Evolutionary conservation across 164 flowering plant genomes (phyloP).

Genomic region (Kingdonia uniflora): DNA sequence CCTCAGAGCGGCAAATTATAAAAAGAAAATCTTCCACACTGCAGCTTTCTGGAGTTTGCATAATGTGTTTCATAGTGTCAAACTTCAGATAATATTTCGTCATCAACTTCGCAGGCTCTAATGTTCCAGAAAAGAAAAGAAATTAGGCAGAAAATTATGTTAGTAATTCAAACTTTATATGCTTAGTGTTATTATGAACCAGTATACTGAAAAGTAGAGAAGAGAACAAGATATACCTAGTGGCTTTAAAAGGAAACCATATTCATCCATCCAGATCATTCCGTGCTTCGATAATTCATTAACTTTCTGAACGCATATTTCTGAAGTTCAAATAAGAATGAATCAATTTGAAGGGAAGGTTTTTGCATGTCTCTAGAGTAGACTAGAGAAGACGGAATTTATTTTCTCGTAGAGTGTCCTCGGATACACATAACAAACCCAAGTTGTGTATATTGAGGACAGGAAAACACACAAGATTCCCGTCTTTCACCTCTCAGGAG

Average conservation of each 20-base stretch:
- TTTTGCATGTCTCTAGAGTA: too few relatives aligned
- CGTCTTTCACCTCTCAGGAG: too few relatives aligned
- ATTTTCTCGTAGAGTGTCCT: too few relatives aligned
- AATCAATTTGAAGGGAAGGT: conserved; percentile 5
- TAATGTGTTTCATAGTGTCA: conserved; percentile 81
- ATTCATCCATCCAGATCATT: conserved; percentile 91
- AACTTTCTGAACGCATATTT: conserved; percentile 74
- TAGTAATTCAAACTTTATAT: too few relatives aligned
- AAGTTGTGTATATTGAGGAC: too few relatives aligned
- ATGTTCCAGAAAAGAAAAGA: conserved; percentile 11
- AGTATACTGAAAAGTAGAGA: not conserved
- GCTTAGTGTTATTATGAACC: not conserved
- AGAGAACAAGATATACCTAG: conserved; percentile 37
- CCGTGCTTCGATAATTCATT: conserved; percentile 68
- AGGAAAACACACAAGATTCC: too few relatives aligned
- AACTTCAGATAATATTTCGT: conserved; percentile 93
- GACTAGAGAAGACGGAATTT: too few relatives aligned
- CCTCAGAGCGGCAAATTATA: conserved; percentile 69
- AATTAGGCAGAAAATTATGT: not conserved
- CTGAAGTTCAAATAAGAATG: conserved; percentile 25
- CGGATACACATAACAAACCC: too few relatives aligned
- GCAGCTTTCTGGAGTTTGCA: conserved; percentile 59
- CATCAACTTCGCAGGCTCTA: conserved; percentile 96
- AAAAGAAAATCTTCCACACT: conserved; percentile 79
- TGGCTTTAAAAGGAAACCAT: conserved; percentile 91